A percentile compares a stretch with the other conserved stretches of the same genome.
Conservation (phyloP, 176 grass and related monocot species). For the Tillandsia leiboldiana region DNA sequence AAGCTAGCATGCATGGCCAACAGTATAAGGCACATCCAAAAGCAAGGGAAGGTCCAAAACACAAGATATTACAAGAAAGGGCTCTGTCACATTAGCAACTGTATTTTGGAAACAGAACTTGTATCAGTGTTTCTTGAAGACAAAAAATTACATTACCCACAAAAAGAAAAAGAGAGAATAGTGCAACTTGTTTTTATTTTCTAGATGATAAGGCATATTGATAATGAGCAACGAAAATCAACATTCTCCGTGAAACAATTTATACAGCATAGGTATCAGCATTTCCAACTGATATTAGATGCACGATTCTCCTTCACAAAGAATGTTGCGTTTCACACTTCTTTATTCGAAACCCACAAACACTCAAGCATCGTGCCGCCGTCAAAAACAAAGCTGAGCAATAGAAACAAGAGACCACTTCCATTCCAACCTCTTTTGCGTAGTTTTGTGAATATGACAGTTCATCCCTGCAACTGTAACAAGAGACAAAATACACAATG, state of each 20-base stretch:
- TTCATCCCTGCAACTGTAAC: no score
- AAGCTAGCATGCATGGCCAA: no score
- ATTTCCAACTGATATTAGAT: neutral
- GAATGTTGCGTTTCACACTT: neutral
- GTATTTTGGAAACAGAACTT: neutral
- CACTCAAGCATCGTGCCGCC: neutral
- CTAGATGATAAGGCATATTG: neutral
- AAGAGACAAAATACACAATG: no score
- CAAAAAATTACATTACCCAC: neutral
- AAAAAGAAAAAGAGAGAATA: neutral
- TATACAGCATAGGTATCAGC: neutral
- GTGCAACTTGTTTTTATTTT: slow-evolving; percentile 22
- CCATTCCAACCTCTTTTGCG: no score
- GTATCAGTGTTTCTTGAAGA: neutral
- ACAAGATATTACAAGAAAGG: no score
- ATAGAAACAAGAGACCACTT: neutral
- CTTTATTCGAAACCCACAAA: neutral
- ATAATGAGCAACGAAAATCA: neutral
- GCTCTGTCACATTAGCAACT: neutral
- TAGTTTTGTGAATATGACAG: no score
- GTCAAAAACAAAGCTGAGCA: neutral
- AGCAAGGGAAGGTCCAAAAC: neutral
- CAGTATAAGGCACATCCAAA: no score
- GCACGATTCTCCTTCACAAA: neutral
- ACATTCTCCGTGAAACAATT: neutral